Evolutionary conservation across 2,329 filamentous ascomycete species (phyloP).

Genomic region (Mariannaea elegans): DNA sequence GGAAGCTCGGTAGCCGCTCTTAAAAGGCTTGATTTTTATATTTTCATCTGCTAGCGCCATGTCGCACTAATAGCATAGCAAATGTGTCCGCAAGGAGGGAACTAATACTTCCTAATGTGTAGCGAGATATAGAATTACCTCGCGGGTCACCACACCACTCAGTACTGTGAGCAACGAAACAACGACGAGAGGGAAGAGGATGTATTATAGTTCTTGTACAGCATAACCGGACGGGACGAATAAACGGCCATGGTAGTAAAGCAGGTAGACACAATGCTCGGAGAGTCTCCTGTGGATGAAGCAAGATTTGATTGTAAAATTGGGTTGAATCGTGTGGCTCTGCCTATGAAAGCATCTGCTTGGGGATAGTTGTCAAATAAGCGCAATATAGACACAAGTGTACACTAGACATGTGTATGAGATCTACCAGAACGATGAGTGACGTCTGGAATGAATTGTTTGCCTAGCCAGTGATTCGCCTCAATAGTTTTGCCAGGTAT

Average conservation of each 20-base stretch:
- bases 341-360: too few relatives aligned
- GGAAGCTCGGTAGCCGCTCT: conserved; percentile 75
- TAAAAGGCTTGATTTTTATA: conserved; percentile 12
- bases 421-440: too few relatives aligned
- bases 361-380: too few relatives aligned
- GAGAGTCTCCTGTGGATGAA: background rate
- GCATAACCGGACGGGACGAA: conserved; percentile 27
- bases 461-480: too few relatives aligned
- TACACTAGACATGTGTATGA: too few relatives aligned
- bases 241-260: conserved; percentile 5
- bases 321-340: background rate
- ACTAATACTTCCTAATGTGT: conserved; percentile 13
- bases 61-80: background rate
- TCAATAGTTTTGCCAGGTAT: too few relatives aligned
- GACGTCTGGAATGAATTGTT: too few relatives aligned
- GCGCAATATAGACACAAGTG: too few relatives aligned
- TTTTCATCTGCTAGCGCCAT: background rate
- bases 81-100: background rate
- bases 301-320: too few relatives aligned
- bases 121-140: conserved; percentile 13
- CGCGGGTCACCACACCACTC: conserved; percentile 12
- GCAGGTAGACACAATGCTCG: conserved; percentile 2
- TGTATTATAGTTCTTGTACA: conserved; percentile 40
- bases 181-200: conserved; percentile 8
- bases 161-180: background rate